Evolutionary conservation across 1,284 basidiomycete species (phyloP).

Genomic region (Ustilago vetiveriae): DNA sequence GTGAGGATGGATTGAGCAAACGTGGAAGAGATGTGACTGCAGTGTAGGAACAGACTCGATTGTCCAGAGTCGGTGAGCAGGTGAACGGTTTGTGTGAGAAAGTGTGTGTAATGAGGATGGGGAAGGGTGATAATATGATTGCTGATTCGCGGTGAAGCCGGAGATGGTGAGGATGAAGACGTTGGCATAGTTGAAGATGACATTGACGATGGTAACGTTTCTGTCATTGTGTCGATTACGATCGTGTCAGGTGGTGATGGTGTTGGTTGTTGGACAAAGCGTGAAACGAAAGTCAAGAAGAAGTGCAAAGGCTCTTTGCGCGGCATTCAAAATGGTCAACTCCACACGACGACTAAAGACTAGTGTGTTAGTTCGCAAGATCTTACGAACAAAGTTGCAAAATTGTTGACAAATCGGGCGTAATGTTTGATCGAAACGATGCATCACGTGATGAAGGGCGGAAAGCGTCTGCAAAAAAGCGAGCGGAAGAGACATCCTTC

Average conservation of each 20-base stretch:
- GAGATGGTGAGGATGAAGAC: too few relatives aligned
- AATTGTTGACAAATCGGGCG: too few relatives aligned
- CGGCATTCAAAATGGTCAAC: too few relatives aligned
- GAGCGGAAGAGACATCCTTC: too few relatives aligned
- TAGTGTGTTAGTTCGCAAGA: too few relatives aligned
- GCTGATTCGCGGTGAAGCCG: constrained; percentile 13
- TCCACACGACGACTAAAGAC: too few relatives aligned
- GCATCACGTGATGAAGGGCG: constrained; percentile 20
- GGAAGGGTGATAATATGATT: constrained; percentile 34
- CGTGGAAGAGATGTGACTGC: constrained; percentile 8
- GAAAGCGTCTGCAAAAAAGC: constrained; percentile 10
- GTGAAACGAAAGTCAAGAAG: too few relatives aligned
- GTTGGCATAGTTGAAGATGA: neutral
- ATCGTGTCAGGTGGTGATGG: too few relatives aligned
- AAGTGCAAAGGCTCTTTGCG: too few relatives aligned
- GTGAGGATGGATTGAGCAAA: constrained; percentile 8
- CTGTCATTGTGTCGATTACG: neutral
- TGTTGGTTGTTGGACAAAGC: too few relatives aligned
- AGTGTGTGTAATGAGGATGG: constrained; percentile 13
- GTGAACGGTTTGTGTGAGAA: constrained; percentile 27
- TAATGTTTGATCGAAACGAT: neutral
- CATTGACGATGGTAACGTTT: neutral
- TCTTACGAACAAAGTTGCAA: too few relatives aligned
- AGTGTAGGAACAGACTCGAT: constrained; percentile 27
- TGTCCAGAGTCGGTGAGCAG: constrained; percentile 1